Conservation (phyloP, 2,329 filamentous ascomycete species). For the Ophidiomyces ophidiicola region DNA sequence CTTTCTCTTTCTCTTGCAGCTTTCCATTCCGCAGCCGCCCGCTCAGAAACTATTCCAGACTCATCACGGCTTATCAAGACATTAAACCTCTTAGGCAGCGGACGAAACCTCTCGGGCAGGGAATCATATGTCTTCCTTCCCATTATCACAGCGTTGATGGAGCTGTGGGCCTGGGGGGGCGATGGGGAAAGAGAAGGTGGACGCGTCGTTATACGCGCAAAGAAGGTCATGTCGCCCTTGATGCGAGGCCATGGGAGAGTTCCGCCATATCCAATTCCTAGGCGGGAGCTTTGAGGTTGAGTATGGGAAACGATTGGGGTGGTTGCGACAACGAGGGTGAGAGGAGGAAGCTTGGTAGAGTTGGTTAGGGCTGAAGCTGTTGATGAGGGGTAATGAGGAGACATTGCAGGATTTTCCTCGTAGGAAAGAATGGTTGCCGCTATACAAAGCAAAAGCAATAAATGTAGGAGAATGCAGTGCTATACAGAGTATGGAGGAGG, state of each 20-base stretch:
- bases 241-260: slow-evolving; percentile 80
- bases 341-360: slow-evolving; percentile 35
- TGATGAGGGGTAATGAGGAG: slow-evolving; percentile 6
- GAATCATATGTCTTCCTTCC: slow-evolving; percentile 94
- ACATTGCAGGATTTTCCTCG: neutral
- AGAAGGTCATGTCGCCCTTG: slow-evolving; percentile 88
- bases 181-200: slow-evolving; percentile 18
- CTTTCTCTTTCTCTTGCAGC: slow-evolving; percentile 21
- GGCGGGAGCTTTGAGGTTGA: slow-evolving; percentile 41
- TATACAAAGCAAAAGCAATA: too few species aligned
- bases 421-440: neutral
- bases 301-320: slow-evolving; percentile 40
- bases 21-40: slow-evolving; percentile 28
- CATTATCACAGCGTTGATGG: slow-evolving; percentile 75
- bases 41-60: slow-evolving; percentile 21
- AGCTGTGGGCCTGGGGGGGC: slow-evolving; percentile 1
- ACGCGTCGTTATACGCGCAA: slow-evolving; percentile 75
- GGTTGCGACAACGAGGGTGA: slow-evolving; percentile 92
- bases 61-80: slow-evolving; percentile 56
- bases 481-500: too few species aligned
- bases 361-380: neutral
- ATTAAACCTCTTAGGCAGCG: slow-evolving; percentile 68
- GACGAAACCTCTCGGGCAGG: slow-evolving; percentile 66
- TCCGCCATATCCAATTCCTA: slow-evolving; percentile 76
- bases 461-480: too few species aligned